Evolutionary conservation across 495 filamentous ascomycete genomes (phyloP).

Genomic region (Penicillium lagena): DNA sequence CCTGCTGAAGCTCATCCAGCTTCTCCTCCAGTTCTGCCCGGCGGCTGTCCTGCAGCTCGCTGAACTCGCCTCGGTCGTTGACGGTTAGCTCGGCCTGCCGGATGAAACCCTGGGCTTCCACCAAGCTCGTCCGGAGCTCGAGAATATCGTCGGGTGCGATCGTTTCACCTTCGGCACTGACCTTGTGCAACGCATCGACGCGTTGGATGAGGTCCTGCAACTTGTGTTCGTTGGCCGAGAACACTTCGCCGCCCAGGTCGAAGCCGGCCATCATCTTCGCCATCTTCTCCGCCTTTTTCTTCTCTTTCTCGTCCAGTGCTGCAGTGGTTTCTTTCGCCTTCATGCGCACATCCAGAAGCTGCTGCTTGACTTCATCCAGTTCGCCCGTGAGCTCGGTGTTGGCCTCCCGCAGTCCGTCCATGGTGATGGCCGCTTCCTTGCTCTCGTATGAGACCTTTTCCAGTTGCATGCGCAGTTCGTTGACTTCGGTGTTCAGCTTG

Average conservation of each 20-base stretch:
- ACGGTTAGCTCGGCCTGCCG: conserved; percentile 85
- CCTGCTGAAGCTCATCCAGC: conserved; percentile 62
- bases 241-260: conserved; percentile 81
- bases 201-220: conserved; percentile 76
- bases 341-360: conserved; percentile 93
- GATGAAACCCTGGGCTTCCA: conserved; percentile 88
- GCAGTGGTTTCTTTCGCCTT: conserved; percentile 86
- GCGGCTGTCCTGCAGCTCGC: conserved; percentile 56
- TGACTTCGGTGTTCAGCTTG: conserved; percentile 71
- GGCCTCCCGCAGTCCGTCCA: conserved; percentile 94
- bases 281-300: conserved; percentile 98
- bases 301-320: conserved; percentile 90
- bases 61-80: conserved; percentile 56
- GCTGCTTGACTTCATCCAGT: conserved; percentile 92
- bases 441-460: conserved; percentile 92
- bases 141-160: conserved; percentile 76
- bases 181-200: conserved; percentile 70
- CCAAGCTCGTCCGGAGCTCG: conserved; percentile 65
- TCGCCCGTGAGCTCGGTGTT: conserved; percentile 88
- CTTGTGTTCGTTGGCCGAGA: conserved; percentile 83
- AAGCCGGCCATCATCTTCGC: conserved; percentile 99
- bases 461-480: conserved; percentile 90
- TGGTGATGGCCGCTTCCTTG: conserved; percentile 94
- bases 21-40: conserved; percentile 68
- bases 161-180: conserved; percentile 66